Conservation (phyloP, 2,329 filamentous ascomycete genomes). For the Aspergillus sp. region DNA sequence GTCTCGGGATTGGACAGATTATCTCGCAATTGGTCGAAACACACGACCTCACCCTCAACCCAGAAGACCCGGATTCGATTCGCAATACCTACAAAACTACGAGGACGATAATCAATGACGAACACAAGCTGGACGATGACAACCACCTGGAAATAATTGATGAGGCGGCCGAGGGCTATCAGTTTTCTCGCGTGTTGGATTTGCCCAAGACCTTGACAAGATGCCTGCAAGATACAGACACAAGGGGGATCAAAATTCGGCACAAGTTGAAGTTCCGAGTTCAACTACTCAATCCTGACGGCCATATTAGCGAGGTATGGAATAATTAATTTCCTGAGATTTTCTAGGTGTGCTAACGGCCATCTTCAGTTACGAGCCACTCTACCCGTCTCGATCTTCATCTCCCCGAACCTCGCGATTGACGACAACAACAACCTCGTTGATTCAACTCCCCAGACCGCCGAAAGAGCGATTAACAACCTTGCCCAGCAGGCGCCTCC, state of each 20-base stretch:
- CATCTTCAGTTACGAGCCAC: constrained; percentile 71
- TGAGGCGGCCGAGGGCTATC: constrained; percentile 61
- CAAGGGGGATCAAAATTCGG: constrained; percentile 83
- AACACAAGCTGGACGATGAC: constrained; percentile 68
- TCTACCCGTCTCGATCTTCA: constrained; percentile 88
- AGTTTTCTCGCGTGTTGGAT: constrained; percentile 60
- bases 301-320: constrained; percentile 82
- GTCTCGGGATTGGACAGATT: constrained; percentile 79
- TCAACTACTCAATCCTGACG: constrained; percentile 90
- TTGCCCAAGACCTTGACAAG: constrained; percentile 78
- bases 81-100: constrained; percentile 59
- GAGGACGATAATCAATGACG: constrained; percentile 65
- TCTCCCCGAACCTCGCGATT: constrained; percentile 87
- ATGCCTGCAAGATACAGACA: constrained; percentile 87
- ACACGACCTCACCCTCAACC: constrained; percentile 62
- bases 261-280: constrained; percentile 93
- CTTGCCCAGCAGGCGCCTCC: constrained; percentile 75
- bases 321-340: not conserved
- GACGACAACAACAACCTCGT: constrained; percentile 83
- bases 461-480: constrained; percentile 52
- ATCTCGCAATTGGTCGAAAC: constrained; percentile 77
- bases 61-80: constrained; percentile 44
- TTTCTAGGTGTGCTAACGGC: constrained; percentile 11
- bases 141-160: constrained; percentile 55
- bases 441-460: constrained; percentile 55